Evolutionary conservation across 345 rosid genomes (phyloP), one percentile per base, ranked within the genome.

Genomic region (Eucalyptus cladocalyx): DNA sequence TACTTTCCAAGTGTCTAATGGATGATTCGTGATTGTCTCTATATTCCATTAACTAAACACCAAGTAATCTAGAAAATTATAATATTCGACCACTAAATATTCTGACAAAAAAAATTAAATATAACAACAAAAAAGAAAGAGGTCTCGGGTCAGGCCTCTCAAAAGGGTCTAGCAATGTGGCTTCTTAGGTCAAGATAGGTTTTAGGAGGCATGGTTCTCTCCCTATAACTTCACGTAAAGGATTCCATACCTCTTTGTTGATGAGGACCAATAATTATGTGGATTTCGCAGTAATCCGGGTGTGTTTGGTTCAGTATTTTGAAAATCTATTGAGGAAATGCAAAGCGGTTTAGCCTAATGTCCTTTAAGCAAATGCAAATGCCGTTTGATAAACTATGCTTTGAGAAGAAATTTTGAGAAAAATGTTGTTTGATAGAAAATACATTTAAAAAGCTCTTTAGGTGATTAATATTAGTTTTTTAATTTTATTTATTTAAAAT

Each of bases 291-390:
- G 4, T 19, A 76, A 21, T 76, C 5, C 6, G 0, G 53, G 8
- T 16, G 8, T 1, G 8, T 50, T 50, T 50, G 19, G 19, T 16
- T 50, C 0, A 16, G 19, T 1, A 50, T 50, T 50, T 50, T 50
- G 19, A 50, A 50, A 15, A 15, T 0, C 0, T 0, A 15, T 50
- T 50, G 18, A 3, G 3, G 16, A 50, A 50, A 50, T 50, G 19
- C 7, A 16, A 50, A 50, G 0, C 3, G 6, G 3, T 50, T 50
- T 50, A 6, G 19, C 19, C 19, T 50, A 50, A 50, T 16, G 0
- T 16, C 3, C 1, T 50, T 0, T 50, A 50, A 16, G 19, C 2
- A 50, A 16, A 50, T 50, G 3, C 0, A 50, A 50, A 50, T 0
- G 8, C 8, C 3, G 0, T 50, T 50, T 50, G 8, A 1, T 50